Evolutionary conservation across 306 rosid genomes (phyloP).

Genomic region (Quercus glauca): DNA sequence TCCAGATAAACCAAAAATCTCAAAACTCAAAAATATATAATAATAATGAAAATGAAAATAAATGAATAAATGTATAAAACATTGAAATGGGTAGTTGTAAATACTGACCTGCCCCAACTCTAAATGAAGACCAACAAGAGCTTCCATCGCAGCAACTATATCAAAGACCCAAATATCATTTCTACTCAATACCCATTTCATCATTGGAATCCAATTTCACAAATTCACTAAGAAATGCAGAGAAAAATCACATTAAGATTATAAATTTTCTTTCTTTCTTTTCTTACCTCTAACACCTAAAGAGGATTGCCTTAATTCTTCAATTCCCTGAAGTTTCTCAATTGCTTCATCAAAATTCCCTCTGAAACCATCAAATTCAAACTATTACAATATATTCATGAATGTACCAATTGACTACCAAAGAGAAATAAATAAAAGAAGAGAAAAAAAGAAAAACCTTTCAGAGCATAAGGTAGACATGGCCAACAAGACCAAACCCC

Average conservation of each 20-base stretch:
- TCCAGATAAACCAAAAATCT: constrained; percentile 19
- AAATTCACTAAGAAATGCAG: background rate
- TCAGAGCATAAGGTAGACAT: constrained; percentile 72
- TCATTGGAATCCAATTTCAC: background rate
- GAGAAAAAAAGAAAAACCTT: constrained; percentile 42
- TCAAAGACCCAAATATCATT: constrained; percentile 20
- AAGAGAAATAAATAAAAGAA: background rate
- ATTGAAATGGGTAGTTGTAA: background rate
- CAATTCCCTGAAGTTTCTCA: constrained; percentile 58
- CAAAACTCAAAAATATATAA: background rate
- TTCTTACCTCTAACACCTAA: constrained; percentile 61
- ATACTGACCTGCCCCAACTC: constrained; percentile 63
- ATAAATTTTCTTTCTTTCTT: background rate
- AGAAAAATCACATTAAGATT: background rate
- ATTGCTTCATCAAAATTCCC: constrained; percentile 63
- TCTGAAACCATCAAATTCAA: constrained; percentile 30
- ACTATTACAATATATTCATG: background rate
- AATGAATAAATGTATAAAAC: background rate
- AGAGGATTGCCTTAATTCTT: constrained; percentile 54
- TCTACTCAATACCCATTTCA: constrained; percentile 6
- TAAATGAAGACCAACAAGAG: constrained; percentile 79
- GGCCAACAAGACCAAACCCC: constrained; percentile 71
- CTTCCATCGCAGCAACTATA: constrained; percentile 86
- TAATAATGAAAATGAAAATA: background rate
- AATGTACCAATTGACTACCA: background rate